phyloP scores from a whole-genome alignment of 192 early-diverging fungal species.

The Coemansia biformis region DNA sequence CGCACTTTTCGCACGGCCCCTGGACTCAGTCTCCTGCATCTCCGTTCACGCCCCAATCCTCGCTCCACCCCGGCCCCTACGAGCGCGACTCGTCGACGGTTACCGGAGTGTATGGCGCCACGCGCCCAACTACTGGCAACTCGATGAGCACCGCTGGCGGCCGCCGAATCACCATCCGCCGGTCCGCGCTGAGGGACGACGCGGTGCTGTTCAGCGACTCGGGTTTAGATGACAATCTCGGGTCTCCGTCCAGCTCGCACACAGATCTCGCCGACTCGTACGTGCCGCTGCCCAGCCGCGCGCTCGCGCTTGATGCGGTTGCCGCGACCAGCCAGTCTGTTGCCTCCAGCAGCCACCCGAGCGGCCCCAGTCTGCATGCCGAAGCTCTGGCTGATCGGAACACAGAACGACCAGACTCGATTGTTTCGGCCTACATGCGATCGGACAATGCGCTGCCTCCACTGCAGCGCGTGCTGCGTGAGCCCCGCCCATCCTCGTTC shows the following conservation, averaged over 20 bases:
- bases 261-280: slow-evolving; percentile 15
- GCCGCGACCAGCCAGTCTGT: slow-evolving; percentile 7
- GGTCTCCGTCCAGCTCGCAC: background rate
- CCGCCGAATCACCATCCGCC: slow-evolving; percentile 22
- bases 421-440: slow-evolving; percentile 34
- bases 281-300: slow-evolving; percentile 40
- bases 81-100: slow-evolving; percentile 7
- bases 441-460: slow-evolving; percentile 23
- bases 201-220: background rate
- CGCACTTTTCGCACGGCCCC: slow-evolving; percentile 42
- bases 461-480: slow-evolving; percentile 12
- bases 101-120: background rate
- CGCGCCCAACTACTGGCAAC: background rate
- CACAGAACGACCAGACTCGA: slow-evolving; percentile 20
- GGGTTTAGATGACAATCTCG: background rate
- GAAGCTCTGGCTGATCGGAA: slow-evolving; percentile 17
- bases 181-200: slow-evolving; percentile 7
- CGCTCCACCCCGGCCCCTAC: background rate
- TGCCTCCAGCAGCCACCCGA: slow-evolving; percentile 20
- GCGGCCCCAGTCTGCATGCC: slow-evolving; percentile 37
- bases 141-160: slow-evolving; percentile 7
- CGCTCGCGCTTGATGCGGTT: too few relatives aligned
- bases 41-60: background rate
- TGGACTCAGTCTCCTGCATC: slow-evolving; percentile 15
- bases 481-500: slow-evolving; percentile 30